Evolutionary conservation across 805 yeast genomes (phyloP), one percentile per base, ranked within the genome.

Genomic region (Hanseniaspora vineae): DNA sequence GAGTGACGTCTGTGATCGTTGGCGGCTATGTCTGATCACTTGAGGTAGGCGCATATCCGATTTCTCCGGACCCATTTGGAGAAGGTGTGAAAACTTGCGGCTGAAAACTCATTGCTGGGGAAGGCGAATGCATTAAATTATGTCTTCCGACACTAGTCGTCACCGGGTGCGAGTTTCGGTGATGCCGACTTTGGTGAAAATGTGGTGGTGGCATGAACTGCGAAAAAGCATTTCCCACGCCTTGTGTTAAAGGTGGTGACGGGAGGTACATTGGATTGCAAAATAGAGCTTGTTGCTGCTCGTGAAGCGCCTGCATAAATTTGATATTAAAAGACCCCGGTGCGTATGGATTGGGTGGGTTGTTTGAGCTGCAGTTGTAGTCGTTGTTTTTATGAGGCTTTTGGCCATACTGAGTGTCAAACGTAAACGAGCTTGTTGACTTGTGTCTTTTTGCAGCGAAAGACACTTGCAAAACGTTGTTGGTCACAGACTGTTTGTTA

Each of bases 381-480:
- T 23, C 29, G 29, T 23, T 23, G 29, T 23, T 23, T 23, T 23
- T 23, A 8, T 23, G 8, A 23, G 29, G 37, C 5, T 10, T 12
- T 33, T 33, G 40, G 17, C 10, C n/a, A 15, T 10, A n/a, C 12
- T 37, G 40, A 14, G 4, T 15, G 19, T 37, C 12, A 37, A 11
- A n/a, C 6, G 12, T 15, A 5, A 10, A 10, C 11, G 19, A 37
- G 40, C 19, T n/a, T 15, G 17, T 37, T 11, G 40, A 37, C 12
- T 17, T 37, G 40, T 37, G 40, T 31, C 60, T 52, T 46, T 56
- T 63, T 64, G 81, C 88, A 23, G 94, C 94, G 66, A 84, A 77
- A 44, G 90, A 81, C 37, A 84, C 89, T 57, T 72, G 72, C 46
- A 81, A 65, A 55, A 66, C 68, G 55, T 74, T 75, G 44, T 78